Conservation (phyloP, 140 eudicot species). For the Anethum foeniculum region DNA sequence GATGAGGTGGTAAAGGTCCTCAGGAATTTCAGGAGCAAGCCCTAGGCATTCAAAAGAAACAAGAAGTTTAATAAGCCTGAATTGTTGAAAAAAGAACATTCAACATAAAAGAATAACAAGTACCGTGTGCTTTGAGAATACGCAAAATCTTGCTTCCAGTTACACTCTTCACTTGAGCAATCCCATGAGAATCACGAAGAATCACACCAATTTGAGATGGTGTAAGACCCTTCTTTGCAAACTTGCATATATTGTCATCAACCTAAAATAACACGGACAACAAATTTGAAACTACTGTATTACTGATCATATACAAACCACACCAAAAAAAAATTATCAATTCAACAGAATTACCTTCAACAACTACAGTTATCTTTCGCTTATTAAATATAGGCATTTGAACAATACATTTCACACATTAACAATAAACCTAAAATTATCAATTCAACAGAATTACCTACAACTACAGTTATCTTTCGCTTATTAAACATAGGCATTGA, state of each 20-base stretch:
- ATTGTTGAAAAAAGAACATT: neutral
- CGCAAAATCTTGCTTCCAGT: constrained; percentile 46
- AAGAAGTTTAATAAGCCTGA: neutral
- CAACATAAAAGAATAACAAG: neutral
- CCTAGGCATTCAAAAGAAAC: constrained; percentile 13
- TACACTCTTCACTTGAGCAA: constrained; percentile 47
- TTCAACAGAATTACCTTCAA: neutral
- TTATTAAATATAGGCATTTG: neutral
- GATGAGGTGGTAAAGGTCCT: constrained; percentile 44
- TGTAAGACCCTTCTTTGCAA: constrained; percentile 38
- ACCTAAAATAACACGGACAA: neutral
- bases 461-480: neutral
- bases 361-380: neutral
- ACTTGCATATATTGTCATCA: constrained; percentile 38
- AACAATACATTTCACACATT: neutral
- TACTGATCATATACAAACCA: neutral
- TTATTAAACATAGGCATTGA: neutral
- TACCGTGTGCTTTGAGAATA: constrained; percentile 50
- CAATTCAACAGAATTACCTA: neutral
- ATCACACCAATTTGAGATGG: constrained; percentile 43
- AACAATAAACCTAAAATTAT: too few relatives aligned
- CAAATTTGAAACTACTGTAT: neutral
- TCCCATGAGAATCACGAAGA: constrained; percentile 54
- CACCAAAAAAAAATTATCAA: neutral
- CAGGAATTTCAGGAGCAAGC: constrained; percentile 53